Percentiles rank a stretch among this genome's conserved stretches.
phyloP scores from a whole-genome alignment of 495 filamentous ascomycete genomes.

The Penicillium soppii region DNA sequence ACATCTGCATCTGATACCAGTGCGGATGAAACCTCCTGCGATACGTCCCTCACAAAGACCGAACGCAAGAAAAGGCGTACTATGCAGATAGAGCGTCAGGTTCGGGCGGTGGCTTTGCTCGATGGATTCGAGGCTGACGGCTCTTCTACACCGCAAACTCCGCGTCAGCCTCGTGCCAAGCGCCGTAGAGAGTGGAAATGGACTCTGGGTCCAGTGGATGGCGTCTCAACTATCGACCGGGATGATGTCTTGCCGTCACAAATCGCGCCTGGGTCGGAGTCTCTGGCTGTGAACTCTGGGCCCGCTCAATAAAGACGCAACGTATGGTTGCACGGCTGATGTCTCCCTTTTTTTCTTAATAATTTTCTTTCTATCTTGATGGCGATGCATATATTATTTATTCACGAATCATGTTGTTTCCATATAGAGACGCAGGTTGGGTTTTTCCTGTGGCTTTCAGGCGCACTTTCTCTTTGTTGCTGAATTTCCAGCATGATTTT shows the following conservation, averaged over 20 bases:
- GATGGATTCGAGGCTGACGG: conserved; percentile 36
- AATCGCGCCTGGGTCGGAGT: background rate
- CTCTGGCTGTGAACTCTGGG: background rate
- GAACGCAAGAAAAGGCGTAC: conserved; percentile 42
- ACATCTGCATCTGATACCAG: conserved; percentile 41
- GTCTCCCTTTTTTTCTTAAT: conserved; percentile 1
- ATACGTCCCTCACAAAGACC: conserved; percentile 14
- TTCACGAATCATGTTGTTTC: conserved; percentile 19
- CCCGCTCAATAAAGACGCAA: background rate
- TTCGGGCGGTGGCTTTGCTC: conserved; percentile 42
- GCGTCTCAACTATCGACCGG: background rate
- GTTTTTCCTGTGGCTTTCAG: background rate
- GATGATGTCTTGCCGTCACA: background rate
- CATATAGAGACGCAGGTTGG: conserved; percentile 22
- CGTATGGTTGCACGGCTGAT: background rate
- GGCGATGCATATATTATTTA: conserved; percentile 15
- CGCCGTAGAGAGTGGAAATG: conserved; percentile 57
- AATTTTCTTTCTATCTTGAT: conserved; percentile 9
- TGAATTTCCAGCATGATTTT: background rate
- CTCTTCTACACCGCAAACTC: conserved; percentile 47
- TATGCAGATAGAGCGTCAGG: conserved; percentile 36
- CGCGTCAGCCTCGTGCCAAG: conserved; percentile 48
- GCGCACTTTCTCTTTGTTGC: background rate
- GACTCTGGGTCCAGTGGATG: conserved; percentile 49
- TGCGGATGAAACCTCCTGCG: conserved; percentile 9